A percentile compares a stretch with the other conserved stretches of the same genome.
phyloP scores from a whole-genome alignment of 2,329 filamentous ascomycete genomes.

The Malbranchea zuffiana region DNA sequence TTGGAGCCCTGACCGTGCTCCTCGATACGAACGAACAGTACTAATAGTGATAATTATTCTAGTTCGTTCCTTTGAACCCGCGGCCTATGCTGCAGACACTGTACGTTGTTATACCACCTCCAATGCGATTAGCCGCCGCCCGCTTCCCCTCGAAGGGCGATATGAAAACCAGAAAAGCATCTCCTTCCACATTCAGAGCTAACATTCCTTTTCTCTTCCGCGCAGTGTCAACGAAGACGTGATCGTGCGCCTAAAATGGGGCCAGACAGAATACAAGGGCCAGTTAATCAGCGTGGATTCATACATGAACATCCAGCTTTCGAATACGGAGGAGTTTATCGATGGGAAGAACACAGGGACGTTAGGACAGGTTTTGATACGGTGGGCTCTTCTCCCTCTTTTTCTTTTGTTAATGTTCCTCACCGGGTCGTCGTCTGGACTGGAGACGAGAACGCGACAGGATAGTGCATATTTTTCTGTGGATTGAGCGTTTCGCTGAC shows the following conservation, averaged over 20 bases:
- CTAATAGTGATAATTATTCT: constrained; percentile 7
- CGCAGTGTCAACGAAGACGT: constrained; percentile 77
- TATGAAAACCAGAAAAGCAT: background rate
- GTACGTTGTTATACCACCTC: constrained; percentile 42
- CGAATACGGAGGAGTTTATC: constrained; percentile 83
- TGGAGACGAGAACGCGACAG: too few relatives aligned
- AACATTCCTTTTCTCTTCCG: background rate
- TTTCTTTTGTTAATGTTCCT: background rate
- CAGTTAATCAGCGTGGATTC: constrained; percentile 84
- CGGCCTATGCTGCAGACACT: constrained; percentile 91
- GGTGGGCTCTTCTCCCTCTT: constrained; percentile 41
- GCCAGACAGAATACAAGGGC: constrained; percentile 94
- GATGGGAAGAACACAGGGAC: constrained; percentile 74
- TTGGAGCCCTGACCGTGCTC: background rate
- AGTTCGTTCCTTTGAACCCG: constrained; percentile 92
- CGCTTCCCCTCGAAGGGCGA: background rate
- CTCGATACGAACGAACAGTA: constrained; percentile 16
- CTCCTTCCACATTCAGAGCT: background rate
- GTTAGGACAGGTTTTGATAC: constrained; percentile 83
- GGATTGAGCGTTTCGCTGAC: background rate
- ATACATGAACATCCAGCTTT: constrained; percentile 98
- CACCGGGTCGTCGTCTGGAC: too few relatives aligned
- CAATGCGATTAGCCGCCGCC: too few relatives aligned
- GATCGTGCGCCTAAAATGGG: constrained; percentile 92
- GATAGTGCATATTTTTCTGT: too few relatives aligned